Conservation (phyloP, 257 asterid species). For the Verbena officinalis region DNA sequence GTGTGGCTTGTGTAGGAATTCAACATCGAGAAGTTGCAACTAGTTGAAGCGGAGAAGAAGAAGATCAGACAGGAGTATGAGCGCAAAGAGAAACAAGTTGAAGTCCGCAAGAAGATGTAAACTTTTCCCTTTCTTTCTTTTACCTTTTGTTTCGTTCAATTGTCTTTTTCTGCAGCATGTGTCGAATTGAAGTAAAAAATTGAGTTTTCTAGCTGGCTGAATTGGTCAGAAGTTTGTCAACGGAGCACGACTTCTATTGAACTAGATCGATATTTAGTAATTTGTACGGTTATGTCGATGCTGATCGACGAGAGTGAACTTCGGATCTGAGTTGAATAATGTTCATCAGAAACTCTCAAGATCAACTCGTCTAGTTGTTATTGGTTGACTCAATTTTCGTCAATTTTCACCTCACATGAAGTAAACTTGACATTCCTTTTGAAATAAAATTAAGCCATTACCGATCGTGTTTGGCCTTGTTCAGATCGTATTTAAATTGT, state of each 20-base stretch:
- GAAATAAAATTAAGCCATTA: not conserved
- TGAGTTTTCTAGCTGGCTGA: not conserved
- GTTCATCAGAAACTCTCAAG: not conserved
- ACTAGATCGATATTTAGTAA: not conserved
- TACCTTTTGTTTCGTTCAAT: not conserved
- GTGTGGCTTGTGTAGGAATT: conserved; percentile 55
- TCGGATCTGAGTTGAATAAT: conserved; percentile 30
- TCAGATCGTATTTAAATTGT: not conserved
- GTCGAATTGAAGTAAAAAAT: not conserved
- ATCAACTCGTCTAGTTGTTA: not conserved
- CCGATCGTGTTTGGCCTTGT: not conserved
- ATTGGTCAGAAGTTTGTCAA: conserved; percentile 10
- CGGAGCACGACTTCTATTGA: conserved; percentile 4
- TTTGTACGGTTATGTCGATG: not conserved
- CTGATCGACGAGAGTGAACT: conserved; percentile 13
- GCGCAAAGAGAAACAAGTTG: conserved; percentile 83
- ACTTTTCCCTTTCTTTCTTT: not conserved
- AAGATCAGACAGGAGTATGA: conserved; percentile 85
- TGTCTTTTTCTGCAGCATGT: not conserved
- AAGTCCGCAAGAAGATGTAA: conserved; percentile 73
- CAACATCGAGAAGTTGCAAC: conserved; percentile 89
- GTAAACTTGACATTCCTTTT: not conserved
- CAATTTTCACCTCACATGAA: not conserved
- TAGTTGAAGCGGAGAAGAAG: conserved; percentile 91
- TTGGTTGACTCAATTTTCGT: not conserved